A percentile compares a stretch with the other conserved stretches of the same genome.
phyloP scores from a whole-genome alignment of 148 eudicot genomes.

The Silene latifolia region DNA sequence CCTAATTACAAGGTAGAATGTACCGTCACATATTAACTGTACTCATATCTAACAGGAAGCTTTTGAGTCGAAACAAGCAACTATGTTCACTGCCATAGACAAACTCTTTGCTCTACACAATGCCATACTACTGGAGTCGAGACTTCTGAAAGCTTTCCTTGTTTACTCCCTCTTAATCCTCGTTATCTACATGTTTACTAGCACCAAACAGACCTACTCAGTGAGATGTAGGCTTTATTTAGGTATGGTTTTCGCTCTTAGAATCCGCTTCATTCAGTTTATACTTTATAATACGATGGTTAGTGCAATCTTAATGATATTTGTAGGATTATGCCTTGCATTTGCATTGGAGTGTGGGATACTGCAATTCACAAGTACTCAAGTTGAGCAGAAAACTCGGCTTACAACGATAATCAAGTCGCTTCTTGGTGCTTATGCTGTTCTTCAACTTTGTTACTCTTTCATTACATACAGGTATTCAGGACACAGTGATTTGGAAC shows the following conservation, averaged over 20 bases:
- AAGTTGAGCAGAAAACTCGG: slow-evolving; percentile 36
- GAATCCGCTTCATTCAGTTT: not conserved
- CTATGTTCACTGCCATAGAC: slow-evolving; percentile 69
- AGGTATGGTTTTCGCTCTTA: slow-evolving; percentile 35
- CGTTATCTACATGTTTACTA: slow-evolving; percentile 64
- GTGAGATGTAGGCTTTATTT: slow-evolving; percentile 67
- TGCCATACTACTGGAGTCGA: slow-evolving; percentile 64
- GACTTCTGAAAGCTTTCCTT: slow-evolving; percentile 56
- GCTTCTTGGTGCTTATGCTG: slow-evolving; percentile 35
- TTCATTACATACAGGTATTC: slow-evolving; percentile 59
- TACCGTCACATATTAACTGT: too few species aligned
- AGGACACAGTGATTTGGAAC: slow-evolving; percentile 3
- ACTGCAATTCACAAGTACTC: slow-evolving; percentile 35
- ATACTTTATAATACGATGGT: too few species aligned
- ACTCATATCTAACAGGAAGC: slow-evolving; percentile 45
- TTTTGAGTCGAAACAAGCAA: slow-evolving; percentile 80
- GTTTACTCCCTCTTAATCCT: slow-evolving; percentile 47
- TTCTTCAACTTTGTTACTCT: slow-evolving; percentile 44
- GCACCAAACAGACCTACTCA: slow-evolving; percentile 65
- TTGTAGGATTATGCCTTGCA: slow-evolving; percentile 34
- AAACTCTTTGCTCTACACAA: slow-evolving; percentile 74
- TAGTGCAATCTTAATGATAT: not conserved
- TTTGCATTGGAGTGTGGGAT: slow-evolving; percentile 45
- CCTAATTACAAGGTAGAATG: too few species aligned
- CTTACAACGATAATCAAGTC: slow-evolving; percentile 36